Evolutionary conservation across 495 filamentous ascomycete genomes (phyloP).

Genomic region (Paragyromitra xinjiangensis): DNA sequence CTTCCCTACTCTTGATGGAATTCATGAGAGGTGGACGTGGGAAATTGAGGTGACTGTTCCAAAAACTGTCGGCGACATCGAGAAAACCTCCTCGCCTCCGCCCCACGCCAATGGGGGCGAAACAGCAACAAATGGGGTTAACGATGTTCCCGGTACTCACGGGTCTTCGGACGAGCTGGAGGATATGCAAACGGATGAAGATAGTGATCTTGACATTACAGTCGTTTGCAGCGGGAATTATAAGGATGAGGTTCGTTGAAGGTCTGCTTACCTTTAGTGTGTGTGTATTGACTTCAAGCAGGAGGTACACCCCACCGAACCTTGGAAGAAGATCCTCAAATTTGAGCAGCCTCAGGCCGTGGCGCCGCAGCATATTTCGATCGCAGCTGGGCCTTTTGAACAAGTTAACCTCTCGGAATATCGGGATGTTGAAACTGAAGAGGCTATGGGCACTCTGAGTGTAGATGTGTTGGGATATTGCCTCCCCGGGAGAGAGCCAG

Average conservation of each 20-base stretch:
- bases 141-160: slow-evolving; percentile 56
- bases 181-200: slow-evolving; percentile 70
- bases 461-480: slow-evolving; percentile 89
- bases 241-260: slow-evolving; percentile 71
- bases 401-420: slow-evolving; percentile 88
- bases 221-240: slow-evolving; percentile 90
- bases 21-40: slow-evolving; percentile 80
- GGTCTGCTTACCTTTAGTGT: slow-evolving; percentile 12
- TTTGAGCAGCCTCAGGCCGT: slow-evolving; percentile 77
- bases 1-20: slow-evolving; percentile 91
- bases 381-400: slow-evolving; percentile 93
- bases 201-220: slow-evolving; percentile 83
- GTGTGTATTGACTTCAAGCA: slow-evolving; percentile 57
- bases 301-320: slow-evolving; percentile 74
- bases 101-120: slow-evolving; percentile 43
- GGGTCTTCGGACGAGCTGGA: slow-evolving; percentile 56
- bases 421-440: slow-evolving; percentile 87
- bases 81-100: slow-evolving; percentile 60
- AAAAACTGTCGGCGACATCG: slow-evolving; percentile 84
- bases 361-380: slow-evolving; percentile 85
- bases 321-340: slow-evolving; percentile 80
- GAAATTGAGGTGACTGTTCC: slow-evolving; percentile 86
- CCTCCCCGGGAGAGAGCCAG: slow-evolving; percentile 79
- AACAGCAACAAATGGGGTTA: slow-evolving; percentile 36
- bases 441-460: slow-evolving; percentile 82